phyloP scores from a whole-genome alignment of 164 flowering plant genomes.

The Sedum album region DNA sequence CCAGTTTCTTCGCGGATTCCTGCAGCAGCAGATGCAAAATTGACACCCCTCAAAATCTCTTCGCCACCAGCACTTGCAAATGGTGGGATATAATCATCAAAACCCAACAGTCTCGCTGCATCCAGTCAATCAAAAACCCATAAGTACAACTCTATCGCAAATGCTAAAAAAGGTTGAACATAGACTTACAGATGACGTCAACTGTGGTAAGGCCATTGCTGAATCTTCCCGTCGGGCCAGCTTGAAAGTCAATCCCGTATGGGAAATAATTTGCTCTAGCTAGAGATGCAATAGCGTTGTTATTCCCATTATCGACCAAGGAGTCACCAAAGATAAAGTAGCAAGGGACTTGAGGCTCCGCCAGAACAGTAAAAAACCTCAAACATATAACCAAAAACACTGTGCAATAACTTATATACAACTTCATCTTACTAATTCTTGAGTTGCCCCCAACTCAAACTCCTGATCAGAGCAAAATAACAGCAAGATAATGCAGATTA shows the following conservation, averaged over 20 bases:
- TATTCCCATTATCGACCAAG: conserved; percentile 12
- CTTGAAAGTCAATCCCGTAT: conserved; percentile 12
- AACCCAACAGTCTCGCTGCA: conserved; percentile 29
- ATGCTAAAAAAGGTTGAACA: background rate
- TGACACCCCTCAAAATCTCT: conserved; percentile 27
- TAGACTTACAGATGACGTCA: conserved; percentile 10
- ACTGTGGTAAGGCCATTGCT: conserved; percentile 14
- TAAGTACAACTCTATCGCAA: background rate
- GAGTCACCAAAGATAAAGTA: conserved; percentile 17
- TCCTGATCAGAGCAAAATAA: background rate
- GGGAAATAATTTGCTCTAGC: conserved; percentile 13
- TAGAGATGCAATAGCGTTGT: conserved; percentile 1
- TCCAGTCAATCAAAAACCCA: background rate
- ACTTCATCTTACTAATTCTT: background rate
- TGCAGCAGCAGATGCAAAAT: conserved; percentile 46
- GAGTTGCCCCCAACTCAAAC: too few relatives aligned
- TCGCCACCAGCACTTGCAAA: conserved; percentile 19
- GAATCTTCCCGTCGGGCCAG: conserved; percentile 16
- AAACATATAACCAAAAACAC: background rate
- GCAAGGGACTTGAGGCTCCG: conserved; percentile 13
- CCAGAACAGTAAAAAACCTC: background rate
- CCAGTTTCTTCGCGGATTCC: conserved; percentile 43
- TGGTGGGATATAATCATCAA: conserved; percentile 26
- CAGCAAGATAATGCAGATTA: background rate
- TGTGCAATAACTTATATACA: background rate